Base-by-base conservation (phyloP, 2,329 filamentous ascomycete species). In the Aureobasidium sp. region DNA sequence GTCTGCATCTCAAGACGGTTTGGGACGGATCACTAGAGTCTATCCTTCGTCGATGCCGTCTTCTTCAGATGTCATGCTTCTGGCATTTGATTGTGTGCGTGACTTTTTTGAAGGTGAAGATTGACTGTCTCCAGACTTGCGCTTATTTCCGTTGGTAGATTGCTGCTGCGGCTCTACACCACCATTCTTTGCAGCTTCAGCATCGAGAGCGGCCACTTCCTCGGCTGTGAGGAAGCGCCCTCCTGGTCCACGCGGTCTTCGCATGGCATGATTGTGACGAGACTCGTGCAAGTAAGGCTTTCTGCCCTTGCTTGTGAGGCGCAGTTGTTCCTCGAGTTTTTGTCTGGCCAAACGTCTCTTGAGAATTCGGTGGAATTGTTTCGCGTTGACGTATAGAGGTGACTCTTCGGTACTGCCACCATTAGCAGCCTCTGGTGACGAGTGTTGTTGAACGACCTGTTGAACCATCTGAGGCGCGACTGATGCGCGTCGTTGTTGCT, bases 231-330 rank as follows among this genome's bases (percentile, higher is more conserved):
- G 78, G 81, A 99, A 99, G 27, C 94, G 87, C 24, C 94, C 94
- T 59, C 94, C 94, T 0, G 94, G 94, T 17, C 94, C 94, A 72
- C 94, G 85, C 31, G 94, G 94, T 69, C 94, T 82, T 62, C 94
- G 86, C 94, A 99, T 99, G 11, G 94, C 94, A 75, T 99, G 94
- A 71, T 97, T 97, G 75, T 99, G 94, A 70, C 94, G 84, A 29
- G 93, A 97, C 73, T 99, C 94, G 76, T 99, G 94, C 35, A 99
- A 82, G 70, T 99, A 99, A 3, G 94, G 94, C 77, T 97, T 97
- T 39, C 94, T 86, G 29, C 93, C 93, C 77, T 99, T 99, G 11
- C 89, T 95, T 0, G 94, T 97, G 62, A 97, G 78, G 45, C 94
- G 85, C 47, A 99, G 77, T 60, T 92, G 90, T 74, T 99, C 94